phyloP scores from a whole-genome alignment of 176 grass and related monocot genomes.

The Paspalum notatum region DNA sequence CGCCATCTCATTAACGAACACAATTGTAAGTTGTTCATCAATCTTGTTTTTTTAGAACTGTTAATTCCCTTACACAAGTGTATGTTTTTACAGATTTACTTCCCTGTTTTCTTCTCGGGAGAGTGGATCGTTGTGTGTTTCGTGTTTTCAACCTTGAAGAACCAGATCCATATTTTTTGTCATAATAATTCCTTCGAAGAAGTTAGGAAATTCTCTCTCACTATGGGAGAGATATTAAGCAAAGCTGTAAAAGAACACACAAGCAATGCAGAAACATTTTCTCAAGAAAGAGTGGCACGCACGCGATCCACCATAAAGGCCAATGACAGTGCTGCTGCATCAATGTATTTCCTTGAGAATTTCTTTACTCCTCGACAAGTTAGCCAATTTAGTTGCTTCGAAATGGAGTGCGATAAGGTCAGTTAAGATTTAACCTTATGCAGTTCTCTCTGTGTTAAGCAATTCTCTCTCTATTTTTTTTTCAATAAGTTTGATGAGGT shows the following conservation, averaged over 20 bases:
- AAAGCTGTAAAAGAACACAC: neutral
- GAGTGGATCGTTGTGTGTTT: neutral
- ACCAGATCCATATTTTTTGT: neutral
- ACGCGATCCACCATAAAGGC: too few species aligned
- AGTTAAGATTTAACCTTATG: too few species aligned
- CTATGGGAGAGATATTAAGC: neutral
- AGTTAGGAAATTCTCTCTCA: neutral
- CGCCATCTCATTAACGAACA: neutral
- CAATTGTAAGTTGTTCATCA: neutral
- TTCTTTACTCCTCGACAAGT: too few species aligned
- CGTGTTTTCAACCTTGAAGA: neutral
- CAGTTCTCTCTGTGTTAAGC: too few species aligned
- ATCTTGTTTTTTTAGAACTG: neutral
- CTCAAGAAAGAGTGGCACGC: too few species aligned
- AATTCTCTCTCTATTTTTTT: too few species aligned
- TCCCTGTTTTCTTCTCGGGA: neutral
- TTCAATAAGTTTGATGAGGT: too few species aligned
- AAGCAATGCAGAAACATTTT: neutral
- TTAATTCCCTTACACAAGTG: neutral
- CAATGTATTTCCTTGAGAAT: too few species aligned
- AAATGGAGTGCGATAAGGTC: too few species aligned
- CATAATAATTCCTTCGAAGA: neutral
- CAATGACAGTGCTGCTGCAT: too few species aligned
- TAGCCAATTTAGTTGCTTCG: too few species aligned
- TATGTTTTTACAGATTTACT: conserved; percentile 8